Evolutionary conservation across 2,329 filamentous ascomycete genomes (phyloP), one percentile per base, ranked within the genome.

Genomic region (Cryphonectria naterciae): DNA sequence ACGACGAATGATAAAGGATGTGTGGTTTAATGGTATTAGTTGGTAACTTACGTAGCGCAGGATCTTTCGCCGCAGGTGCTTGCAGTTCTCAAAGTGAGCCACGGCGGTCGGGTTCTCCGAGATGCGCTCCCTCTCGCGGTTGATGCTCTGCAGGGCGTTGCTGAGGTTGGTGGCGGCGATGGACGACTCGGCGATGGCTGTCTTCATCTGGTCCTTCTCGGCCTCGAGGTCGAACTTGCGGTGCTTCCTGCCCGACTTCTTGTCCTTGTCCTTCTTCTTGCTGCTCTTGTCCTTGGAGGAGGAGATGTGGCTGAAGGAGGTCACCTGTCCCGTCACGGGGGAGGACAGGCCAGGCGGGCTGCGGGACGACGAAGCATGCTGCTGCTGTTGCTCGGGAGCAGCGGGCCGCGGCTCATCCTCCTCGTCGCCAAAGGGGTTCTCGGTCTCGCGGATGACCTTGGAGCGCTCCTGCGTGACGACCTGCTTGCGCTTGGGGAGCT

Each of bases 91-190:
- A 75, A 98, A 98, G 2, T 91, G 88, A 74, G 90, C 85, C 71
- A 93, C 87, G 0, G 94, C 93, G 71, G 89, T 86, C 10, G 86
- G 80, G 75, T 98, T 97, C 52, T 97, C 92, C 7, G 94, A 97
- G 43, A 98, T 94, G 4, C 93, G 91, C 80, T 97, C 91, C 65
- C 85, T 88, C 79, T 98, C 96, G 72, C 96, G 91, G 79, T 98
- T 98, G 82, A 98, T 95, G 68, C 92, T 90, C 79, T 96, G 94
- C 52, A 99, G 85, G 0, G 91, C 89, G 77, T 99, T 98, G 78
- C 91, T 86, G 54, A 99, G 85, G 78, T 97, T 97, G 0, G 93
- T 98, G n/a, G 94, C 91, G 4, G 94, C 93, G 54, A 98, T 93
- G 0, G 93, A 95, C 0, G 95, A 90, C 63, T 95, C 93, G 3